These are phyloP conservation scores for Lolium multiflorum DNA, from an alignment of 176 grass and related monocot genomes.

Conservation along the genomic window DNA sequence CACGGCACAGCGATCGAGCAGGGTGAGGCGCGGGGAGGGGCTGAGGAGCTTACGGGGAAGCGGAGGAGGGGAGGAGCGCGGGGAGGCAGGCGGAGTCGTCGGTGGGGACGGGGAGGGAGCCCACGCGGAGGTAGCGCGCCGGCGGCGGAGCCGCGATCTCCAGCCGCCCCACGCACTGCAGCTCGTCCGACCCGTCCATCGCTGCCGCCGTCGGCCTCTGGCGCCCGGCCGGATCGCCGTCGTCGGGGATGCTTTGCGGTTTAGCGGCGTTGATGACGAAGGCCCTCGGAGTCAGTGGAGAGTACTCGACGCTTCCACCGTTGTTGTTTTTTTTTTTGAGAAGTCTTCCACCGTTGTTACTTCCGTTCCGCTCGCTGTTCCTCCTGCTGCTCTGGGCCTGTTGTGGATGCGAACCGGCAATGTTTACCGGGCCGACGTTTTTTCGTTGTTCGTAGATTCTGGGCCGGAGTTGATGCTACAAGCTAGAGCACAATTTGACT, in stretches of 20 bases:
- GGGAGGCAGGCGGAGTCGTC: slow-evolving; percentile 73
- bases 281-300: slow-evolving; percentile 8
- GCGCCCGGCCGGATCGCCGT: slow-evolving; percentile 27
- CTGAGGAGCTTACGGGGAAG: slow-evolving; percentile 55
- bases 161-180: slow-evolving; percentile 90
- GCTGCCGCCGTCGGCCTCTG: slow-evolving; percentile 11
- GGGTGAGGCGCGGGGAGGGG: not conserved
- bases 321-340: too few relatives aligned
- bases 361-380: not conserved
- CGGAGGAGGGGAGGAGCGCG: slow-evolving; percentile 68
- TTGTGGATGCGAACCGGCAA: not conserved
- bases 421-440: not conserved
- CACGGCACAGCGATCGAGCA: not conserved
- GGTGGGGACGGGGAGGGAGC: slow-evolving; percentile 91
- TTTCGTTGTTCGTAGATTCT: not conserved
- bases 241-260: not conserved
- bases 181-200: slow-evolving; percentile 75
- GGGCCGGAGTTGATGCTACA: not conserved
- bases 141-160: slow-evolving; percentile 83
- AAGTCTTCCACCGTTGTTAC: too few relatives aligned
- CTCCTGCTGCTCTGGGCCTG: not conserved
- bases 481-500: too few relatives aligned
- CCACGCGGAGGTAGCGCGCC: slow-evolving; percentile 80
- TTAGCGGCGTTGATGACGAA: slow-evolving; percentile 18
- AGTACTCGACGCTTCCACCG: slow-evolving; percentile 23